Conservation (phyloP, 805 yeast species). For the Wickerhamomyces rabaulensis region DNA sequence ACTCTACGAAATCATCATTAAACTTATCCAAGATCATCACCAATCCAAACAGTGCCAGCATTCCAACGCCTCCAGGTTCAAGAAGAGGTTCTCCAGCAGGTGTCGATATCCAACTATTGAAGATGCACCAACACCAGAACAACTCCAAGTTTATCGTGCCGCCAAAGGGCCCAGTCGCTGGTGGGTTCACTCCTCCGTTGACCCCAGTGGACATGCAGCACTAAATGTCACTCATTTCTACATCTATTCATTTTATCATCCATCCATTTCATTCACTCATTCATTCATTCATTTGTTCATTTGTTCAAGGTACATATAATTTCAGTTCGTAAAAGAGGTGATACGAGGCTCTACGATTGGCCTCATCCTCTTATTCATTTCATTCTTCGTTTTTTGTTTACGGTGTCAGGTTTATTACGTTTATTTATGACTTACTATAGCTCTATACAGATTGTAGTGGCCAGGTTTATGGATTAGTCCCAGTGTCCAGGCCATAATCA, state of each 20-base stretch:
- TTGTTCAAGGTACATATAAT: background rate
- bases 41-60: background rate
- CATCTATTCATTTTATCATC: background rate
- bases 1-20: slow-evolving; percentile 4
- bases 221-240: background rate
- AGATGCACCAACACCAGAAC: background rate
- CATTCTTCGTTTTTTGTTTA: no score
- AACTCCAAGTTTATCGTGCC: background rate
- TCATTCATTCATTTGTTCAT: no score
- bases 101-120: slow-evolving; percentile 2
- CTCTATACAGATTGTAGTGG: background rate
- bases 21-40: slow-evolving; percentile 1
- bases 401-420: no score
- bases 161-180: background rate
- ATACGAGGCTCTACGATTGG: background rate
- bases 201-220: slow-evolving; percentile 14
- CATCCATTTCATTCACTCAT: no score
- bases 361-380: background rate
- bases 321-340: background rate
- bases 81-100: slow-evolving; percentile 26
- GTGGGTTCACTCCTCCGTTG: slow-evolving; percentile 18
- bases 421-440: background rate
- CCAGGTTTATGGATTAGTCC: no score
- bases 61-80: slow-evolving; percentile 23
- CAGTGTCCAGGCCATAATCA: no score